Percentiles rank a stretch among this genome's conserved stretches.
These are phyloP conservation scores for Chlamydomonas reinhardtii DNA, from an alignment of 163 green algal genomes.

Conservation along the genomic window DNA sequence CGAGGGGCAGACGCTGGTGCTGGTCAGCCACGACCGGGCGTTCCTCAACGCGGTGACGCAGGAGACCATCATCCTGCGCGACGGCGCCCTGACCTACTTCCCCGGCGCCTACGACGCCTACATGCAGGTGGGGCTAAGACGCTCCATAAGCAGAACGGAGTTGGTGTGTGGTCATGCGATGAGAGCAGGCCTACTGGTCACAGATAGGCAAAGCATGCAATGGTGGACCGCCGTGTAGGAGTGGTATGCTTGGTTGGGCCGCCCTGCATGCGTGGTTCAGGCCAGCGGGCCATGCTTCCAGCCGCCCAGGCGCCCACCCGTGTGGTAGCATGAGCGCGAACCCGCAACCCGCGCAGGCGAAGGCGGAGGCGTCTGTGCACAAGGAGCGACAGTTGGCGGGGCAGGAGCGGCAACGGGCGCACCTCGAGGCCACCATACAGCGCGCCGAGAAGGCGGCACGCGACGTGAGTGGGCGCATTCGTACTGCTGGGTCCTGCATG, in stretches of 20 bases:
- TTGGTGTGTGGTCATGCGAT: too few relatives aligned
- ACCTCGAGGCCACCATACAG: constrained; percentile 24
- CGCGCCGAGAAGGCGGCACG: constrained; percentile 30
- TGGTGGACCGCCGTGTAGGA: too few relatives aligned
- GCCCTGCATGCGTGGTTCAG: too few relatives aligned
- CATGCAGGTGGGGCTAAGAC: constrained; percentile 17
- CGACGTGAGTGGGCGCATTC: background rate
- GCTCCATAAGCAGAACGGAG: too few relatives aligned
- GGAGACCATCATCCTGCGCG: constrained; percentile 68
- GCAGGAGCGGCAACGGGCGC: constrained; percentile 25
- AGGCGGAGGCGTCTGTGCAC: constrained; percentile 2
- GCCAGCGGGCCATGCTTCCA: too few relatives aligned
- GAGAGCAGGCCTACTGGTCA: too few relatives aligned
- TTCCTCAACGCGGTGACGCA: constrained; percentile 64
- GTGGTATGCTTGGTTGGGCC: too few relatives aligned
- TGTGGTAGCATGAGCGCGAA: too few relatives aligned
- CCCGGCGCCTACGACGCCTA: constrained; percentile 59
- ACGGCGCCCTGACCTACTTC: constrained; percentile 57
- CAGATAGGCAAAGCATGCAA: too few relatives aligned
- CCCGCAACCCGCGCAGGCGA: constrained; percentile 38
- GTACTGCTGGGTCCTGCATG: too few relatives aligned
- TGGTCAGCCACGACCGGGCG: constrained; percentile 62
- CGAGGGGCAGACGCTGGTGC: constrained; percentile 52
- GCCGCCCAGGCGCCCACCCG: too few relatives aligned
- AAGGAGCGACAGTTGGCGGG: constrained; percentile 40